phyloP scores from a whole-genome alignment of 2,329 filamentous ascomycete species.

The Stylonectria norvegica region DNA sequence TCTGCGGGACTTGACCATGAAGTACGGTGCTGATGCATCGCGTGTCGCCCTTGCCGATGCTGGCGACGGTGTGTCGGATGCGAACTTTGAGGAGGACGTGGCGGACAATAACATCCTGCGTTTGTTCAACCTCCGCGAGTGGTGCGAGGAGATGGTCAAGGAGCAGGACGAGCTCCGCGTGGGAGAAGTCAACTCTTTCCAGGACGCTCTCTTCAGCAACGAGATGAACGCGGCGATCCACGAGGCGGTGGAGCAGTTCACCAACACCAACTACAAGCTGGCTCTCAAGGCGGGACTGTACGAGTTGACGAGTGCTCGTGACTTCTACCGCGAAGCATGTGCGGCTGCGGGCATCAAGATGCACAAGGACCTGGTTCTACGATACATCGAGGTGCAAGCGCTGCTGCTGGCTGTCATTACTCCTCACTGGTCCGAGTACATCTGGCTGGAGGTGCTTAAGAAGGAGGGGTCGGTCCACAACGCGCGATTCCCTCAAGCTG shows the following conservation, averaged over 20 bases:
- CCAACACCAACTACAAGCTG: conserved; percentile 70
- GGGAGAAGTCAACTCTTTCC: conserved; percentile 73
- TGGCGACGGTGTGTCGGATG: conserved; percentile 89
- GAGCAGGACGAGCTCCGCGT: conserved; percentile 67
- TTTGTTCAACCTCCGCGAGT: conserved; percentile 77
- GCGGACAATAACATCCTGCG: conserved; percentile 89
- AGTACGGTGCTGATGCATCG: conserved; percentile 92
- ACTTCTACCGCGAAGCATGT: conserved; percentile 84
- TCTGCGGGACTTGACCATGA: conserved; percentile 76
- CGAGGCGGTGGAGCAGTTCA: conserved; percentile 76
- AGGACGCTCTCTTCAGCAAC: conserved; percentile 88
- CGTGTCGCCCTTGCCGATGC: conserved; percentile 91
- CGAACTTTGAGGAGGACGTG: conserved; percentile 94
- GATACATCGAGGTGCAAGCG: conserved; percentile 84
- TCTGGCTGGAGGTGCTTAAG: conserved; percentile 88
- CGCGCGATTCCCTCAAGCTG: conserved; percentile 56
- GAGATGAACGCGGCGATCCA: conserved; percentile 83
- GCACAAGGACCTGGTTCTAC: conserved; percentile 74
- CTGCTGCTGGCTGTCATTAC: conserved; percentile 79
- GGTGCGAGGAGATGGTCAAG: conserved; percentile 81
- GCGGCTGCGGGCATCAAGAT: conserved; percentile 76
- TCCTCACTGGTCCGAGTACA: conserved; percentile 90
- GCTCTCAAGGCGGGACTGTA: conserved; percentile 86
- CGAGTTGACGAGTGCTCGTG: conserved; percentile 83
- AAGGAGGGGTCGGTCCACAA: conserved; percentile 75